Evolutionary conservation across 345 rosid genomes (phyloP).

Genomic region (Cardamine resedifolia): DNA sequence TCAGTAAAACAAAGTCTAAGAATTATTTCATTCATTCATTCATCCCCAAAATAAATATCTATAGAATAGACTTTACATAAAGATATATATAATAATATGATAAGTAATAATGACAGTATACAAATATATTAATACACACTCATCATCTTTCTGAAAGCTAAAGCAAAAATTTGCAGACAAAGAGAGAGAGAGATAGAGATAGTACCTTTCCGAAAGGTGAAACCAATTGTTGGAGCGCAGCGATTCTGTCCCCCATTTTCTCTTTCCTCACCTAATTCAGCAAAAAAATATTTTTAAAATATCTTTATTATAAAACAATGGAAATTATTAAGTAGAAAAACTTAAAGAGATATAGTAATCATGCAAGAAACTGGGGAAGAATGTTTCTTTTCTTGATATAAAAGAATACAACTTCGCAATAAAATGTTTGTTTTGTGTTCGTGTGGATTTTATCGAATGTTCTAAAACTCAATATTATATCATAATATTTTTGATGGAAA

Average conservation of each 20-base stretch:
- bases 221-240: constrained; percentile 99
- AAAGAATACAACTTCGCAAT: too few relatives aligned
- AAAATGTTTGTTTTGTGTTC: not conserved
- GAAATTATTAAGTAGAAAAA: too few relatives aligned
- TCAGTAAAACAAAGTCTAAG: constrained; percentile 39
- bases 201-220: constrained; percentile 99
- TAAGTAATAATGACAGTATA: constrained; percentile 32
- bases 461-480: not conserved
- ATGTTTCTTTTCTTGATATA: constrained; percentile 24
- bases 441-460: not conserved
- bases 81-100: constrained; percentile 26
- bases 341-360: constrained; percentile 4
- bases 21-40: constrained; percentile 33
- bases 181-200: constrained; percentile 26
- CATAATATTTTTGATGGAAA: too few relatives aligned
- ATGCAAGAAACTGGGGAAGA: constrained; percentile 24
- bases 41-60: constrained; percentile 14
- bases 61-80: constrained; percentile 16
- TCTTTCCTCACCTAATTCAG: constrained; percentile 88
- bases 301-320: not conserved
- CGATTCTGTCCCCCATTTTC: constrained; percentile 99
- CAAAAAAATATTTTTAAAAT: not conserved
- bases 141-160: constrained; percentile 42
- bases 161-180: constrained; percentile 34
- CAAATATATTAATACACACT: constrained; percentile 43